Evolutionary conservation across 495 filamentous ascomycete genomes (phyloP).

Genomic region (Corynascus novoguineensis): DNA sequence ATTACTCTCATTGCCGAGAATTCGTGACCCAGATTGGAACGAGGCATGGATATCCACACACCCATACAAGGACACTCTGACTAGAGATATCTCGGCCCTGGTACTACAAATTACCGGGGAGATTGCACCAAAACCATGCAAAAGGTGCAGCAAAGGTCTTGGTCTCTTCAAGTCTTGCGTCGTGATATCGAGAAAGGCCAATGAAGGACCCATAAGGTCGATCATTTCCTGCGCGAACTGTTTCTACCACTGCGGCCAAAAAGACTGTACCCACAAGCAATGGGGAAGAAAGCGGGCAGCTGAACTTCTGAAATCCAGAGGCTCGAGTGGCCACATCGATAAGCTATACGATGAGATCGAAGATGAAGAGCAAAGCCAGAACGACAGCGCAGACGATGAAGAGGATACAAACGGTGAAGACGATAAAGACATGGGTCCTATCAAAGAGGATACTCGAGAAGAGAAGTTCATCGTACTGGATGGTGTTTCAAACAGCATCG

Average conservation of each 20-base stretch:
- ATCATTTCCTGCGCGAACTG: constrained; percentile 32
- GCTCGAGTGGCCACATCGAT: neutral
- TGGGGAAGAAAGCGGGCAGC: constrained; percentile 21
- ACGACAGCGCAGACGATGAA: neutral
- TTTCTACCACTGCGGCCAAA: constrained; percentile 29
- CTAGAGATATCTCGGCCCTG: constrained; percentile 28
- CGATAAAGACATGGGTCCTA: neutral
- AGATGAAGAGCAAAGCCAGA: neutral
- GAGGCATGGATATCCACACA: constrained; percentile 3
- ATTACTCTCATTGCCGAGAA: constrained; percentile 20
- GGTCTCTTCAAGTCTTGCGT: constrained; percentile 31
- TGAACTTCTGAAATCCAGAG: neutral
- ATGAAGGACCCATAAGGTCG: neutral
- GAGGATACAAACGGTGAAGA: neutral
- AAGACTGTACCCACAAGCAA: constrained; percentile 25
- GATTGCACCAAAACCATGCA: constrained; percentile 23
- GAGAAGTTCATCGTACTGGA: neutral
- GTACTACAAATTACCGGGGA: constrained; percentile 31
- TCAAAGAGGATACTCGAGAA: neutral
- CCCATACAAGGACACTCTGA: constrained; percentile 20
- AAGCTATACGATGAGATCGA: neutral
- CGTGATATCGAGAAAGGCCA: constrained; percentile 23
- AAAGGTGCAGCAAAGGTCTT: constrained; percentile 21
- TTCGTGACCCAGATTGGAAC: constrained; percentile 27
- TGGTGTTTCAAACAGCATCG: constrained; percentile 4